Conservation (phyloP, 2,329 filamentous ascomycete genomes). For the Cyphellophora europaea region DNA sequence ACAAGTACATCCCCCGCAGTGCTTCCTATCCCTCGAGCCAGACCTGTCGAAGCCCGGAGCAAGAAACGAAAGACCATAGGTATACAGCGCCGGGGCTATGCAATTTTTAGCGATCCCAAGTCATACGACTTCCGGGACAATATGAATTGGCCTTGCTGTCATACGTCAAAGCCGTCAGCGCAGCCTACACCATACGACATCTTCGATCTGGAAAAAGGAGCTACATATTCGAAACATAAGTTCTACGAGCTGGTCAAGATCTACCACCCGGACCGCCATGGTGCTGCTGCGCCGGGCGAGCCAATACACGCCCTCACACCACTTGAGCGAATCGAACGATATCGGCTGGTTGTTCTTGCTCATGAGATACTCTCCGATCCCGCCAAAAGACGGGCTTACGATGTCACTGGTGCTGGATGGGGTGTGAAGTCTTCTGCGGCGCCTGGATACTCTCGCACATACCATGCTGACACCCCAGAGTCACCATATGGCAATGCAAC, state of each 20-base stretch:
- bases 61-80: conserved; percentile 9
- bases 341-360: conserved; percentile 77
- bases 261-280: conserved; percentile 76
- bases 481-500: conserved; percentile 59
- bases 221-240: conserved; percentile 68
- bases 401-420: conserved; percentile 77
- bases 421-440: conserved; percentile 22
- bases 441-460: conserved; percentile 9
- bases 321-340: conserved; percentile 69
- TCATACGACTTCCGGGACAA: conserved; percentile 17
- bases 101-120: conserved; percentile 24
- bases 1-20: conserved; percentile 22
- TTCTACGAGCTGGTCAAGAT: conserved; percentile 92
- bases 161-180: conserved; percentile 3
- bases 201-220: conserved; percentile 52
- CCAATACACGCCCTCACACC: conserved; percentile 44
- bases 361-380: conserved; percentile 82
- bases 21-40: conserved; percentile 16
- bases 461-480: conserved; percentile 6
- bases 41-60: conserved; percentile 4
- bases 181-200: conserved; percentile 84
- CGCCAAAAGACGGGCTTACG: conserved; percentile 69
- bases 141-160: conserved; percentile 19
- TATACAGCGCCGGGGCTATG: conserved; percentile 24
- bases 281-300: conserved; percentile 12